A percentile compares a stretch with the other conserved stretches of the same genome.
phyloP scores from a whole-genome alignment of 495 filamentous ascomycete species.

The Paragyromitra xinjiangensis region DNA sequence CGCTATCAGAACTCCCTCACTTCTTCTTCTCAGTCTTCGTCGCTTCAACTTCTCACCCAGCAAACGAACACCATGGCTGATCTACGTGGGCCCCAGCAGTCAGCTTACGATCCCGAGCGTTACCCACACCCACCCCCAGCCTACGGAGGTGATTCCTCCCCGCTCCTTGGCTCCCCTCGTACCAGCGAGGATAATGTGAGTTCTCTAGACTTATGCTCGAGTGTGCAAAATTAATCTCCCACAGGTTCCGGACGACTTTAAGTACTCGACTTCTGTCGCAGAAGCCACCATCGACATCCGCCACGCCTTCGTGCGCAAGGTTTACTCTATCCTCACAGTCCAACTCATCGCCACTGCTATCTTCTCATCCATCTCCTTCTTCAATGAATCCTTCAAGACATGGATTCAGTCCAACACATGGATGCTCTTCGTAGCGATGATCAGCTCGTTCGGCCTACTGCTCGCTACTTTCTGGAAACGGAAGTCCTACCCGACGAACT shows the following conservation, averaged over 20 bases:
- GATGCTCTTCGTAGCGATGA: conserved; percentile 81
- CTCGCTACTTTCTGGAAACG: conserved; percentile 95
- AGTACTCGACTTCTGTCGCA: conserved; percentile 90
- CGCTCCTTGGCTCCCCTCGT: conserved; percentile 71
- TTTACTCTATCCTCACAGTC: conserved; percentile 83
- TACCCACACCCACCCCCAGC: conserved; percentile 89
- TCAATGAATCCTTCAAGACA: conserved; percentile 75
- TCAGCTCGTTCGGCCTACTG: conserved; percentile 55
- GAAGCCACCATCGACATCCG: conserved; percentile 95
- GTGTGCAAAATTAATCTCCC: conserved; percentile 50
- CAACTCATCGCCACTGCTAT: conserved; percentile 86
- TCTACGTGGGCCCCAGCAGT: conserved; percentile 24
- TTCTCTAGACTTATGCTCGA: not conserved
- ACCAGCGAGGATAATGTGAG: conserved; percentile 77
- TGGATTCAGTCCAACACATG: conserved; percentile 89
- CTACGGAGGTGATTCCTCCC: conserved; percentile 69
- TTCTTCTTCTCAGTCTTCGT: not conserved
- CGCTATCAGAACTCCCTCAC: not conserved
- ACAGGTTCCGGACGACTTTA: conserved; percentile 94
- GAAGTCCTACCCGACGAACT: conserved; percentile 93
- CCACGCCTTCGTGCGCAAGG: conserved; percentile 97
- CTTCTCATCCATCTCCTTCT: conserved; percentile 85
- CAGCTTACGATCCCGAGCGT: conserved; percentile 58
- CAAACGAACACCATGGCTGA: conserved; percentile 27
- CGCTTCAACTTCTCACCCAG: not conserved